Base-by-base conservation (phyloP, 2,329 filamentous ascomycete genomes). In the Eutypa lata region DNA sequence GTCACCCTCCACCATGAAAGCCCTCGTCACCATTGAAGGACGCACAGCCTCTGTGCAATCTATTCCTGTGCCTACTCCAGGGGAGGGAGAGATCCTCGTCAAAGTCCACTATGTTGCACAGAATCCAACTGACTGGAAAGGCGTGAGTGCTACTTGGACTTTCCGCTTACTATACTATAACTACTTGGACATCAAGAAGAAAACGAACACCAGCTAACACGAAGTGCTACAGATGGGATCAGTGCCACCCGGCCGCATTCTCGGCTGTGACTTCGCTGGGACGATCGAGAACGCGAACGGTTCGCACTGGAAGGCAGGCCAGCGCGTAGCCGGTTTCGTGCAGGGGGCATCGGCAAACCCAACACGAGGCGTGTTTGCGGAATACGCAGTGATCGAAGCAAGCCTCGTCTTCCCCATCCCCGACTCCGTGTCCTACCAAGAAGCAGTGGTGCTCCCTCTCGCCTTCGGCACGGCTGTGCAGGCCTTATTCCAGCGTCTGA, bases 391-490 rank as follows among this genome's bases (percentile, higher is more conserved):
- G 33, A 26, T 57, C 21, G 65, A 64, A 48, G 53, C 56, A 13
- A 62, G 60, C 22, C 54, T 68, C 13, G 65, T 68, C 33, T 69
- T 57, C 50, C 40, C 58, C 3, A 59, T 69, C 43, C 66, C 66
- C 2, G 65, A 67, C 47, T 40, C 46, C 2, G 47, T 66, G n/a
- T 61, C 62, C 11, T 57, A 61, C 49, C 56, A 60, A 51, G 61
- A 66, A 22, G 67, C 64, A 2, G 62, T 64, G 18, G 63, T 59
- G 24, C 26, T 67, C 18, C 61, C 62, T 16, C 57, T 73, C 68
- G 72, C 57, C 63, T 80, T 57, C 70, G 78, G 52, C 60, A 82
- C 53, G 70, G 81, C 67, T 68, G 76, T 59, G 43, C 67, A 69
- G 56, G 66, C 64, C 19, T 50, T 69, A 49, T 62, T 68, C 58